Evolutionary conservation across 2,329 filamentous ascomycete species (phyloP).

Genomic region (Pleoardoris graminearum): DNA sequence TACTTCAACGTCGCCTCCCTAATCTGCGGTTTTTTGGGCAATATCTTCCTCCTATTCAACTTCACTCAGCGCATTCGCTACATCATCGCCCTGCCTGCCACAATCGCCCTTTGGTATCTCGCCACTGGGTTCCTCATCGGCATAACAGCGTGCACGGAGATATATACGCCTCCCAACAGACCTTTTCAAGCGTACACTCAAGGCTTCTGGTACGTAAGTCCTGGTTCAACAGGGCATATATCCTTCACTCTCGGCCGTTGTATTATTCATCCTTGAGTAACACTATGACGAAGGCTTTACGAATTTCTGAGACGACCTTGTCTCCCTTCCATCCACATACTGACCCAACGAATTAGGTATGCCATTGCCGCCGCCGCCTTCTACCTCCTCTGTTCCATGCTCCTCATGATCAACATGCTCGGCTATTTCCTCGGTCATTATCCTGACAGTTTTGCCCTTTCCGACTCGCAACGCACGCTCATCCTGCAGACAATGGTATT

Average conservation of each 20-base stretch:
- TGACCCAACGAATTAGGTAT: too few relatives aligned
- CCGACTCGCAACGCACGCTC: constrained; percentile 78
- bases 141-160: constrained; percentile 66
- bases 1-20: constrained; percentile 78
- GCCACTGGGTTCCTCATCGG: constrained; percentile 67
- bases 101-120: constrained; percentile 77
- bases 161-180: constrained; percentile 57
- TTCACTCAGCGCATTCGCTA: constrained; percentile 82
- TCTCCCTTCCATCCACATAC: too few relatives aligned
- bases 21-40: constrained; percentile 74
- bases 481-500: constrained; percentile 90
- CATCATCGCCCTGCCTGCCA: constrained; percentile 78
- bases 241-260: too few relatives aligned
- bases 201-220: constrained; percentile 65
- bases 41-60: constrained; percentile 81
- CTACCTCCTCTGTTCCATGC: constrained; percentile 76
- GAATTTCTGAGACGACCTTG: too few relatives aligned
- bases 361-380: constrained; percentile 77
- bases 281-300: too few relatives aligned
- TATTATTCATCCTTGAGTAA: too few relatives aligned
- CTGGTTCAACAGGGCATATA: too few relatives aligned
- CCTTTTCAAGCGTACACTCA: constrained; percentile 68
- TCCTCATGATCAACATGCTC: constrained; percentile 78
- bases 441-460: constrained; percentile 75
- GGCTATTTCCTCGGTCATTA: constrained; percentile 78